These are phyloP conservation scores for Colletotrichum zoysiae DNA, from an alignment of 2,329 filamentous ascomycete species.

Conservation along the genomic window DNA sequence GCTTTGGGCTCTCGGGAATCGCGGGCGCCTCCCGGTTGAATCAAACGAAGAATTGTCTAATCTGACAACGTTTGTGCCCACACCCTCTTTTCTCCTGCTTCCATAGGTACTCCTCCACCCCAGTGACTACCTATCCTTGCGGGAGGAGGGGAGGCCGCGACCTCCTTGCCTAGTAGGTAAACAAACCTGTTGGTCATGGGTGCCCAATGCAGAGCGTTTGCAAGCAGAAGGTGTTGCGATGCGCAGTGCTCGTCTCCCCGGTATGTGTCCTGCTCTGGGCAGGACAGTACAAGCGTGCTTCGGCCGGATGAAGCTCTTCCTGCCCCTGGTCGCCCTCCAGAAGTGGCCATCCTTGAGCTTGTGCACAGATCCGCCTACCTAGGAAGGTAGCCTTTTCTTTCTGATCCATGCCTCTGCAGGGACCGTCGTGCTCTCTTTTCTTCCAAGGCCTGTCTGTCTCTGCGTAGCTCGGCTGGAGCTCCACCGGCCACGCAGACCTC, in stretches of 20 bases:
- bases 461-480: conserved; percentile 10
- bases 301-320: conserved; percentile 15
- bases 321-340: conserved; percentile 17
- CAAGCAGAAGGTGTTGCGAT: neutral
- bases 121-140: conserved; percentile 9
- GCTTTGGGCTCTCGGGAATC: conserved; percentile 28
- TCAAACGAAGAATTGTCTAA: conserved; percentile 24
- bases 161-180: conserved; percentile 3
- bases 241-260: conserved; percentile 1
- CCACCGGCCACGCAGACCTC: conserved; percentile 14
- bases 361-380: conserved; percentile 12
- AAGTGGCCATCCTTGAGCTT: conserved; percentile 13
- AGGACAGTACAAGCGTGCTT: conserved; percentile 9
- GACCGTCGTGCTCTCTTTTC: conserved; percentile 5
- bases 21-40: conserved; percentile 27
- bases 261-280: conserved; percentile 31
- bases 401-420: conserved; percentile 17
- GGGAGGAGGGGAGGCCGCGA: neutral
- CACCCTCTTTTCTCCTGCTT: conserved; percentile 9
- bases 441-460: neutral
- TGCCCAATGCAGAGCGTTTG: conserved; percentile 4
- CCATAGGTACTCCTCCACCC: neutral
- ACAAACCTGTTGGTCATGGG: conserved; percentile 1
- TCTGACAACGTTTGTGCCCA: conserved; percentile 14
- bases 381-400: conserved; percentile 15